phyloP scores from a whole-genome alignment of 768 basidiomycete genomes.

The Xerocomellus dryophilus region DNA sequence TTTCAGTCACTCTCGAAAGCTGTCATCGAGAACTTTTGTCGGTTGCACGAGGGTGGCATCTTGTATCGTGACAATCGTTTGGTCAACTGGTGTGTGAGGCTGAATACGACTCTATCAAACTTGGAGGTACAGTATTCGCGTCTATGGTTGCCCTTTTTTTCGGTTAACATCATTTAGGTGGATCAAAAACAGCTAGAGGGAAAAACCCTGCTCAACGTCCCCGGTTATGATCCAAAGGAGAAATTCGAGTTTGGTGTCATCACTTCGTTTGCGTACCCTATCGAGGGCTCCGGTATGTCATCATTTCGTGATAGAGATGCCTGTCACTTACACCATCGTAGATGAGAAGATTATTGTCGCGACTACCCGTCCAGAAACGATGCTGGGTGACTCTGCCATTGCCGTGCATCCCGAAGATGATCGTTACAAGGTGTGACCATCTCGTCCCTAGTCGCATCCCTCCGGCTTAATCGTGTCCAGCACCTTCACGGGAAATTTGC shows the following conservation, averaged over 20 bases:
- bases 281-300: slow-evolving; percentile 74
- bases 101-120: slow-evolving; percentile 98
- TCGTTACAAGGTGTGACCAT: slow-evolving; percentile 65
- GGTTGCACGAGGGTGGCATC: slow-evolving; percentile 85
- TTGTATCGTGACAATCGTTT: slow-evolving; percentile 94
- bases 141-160: not conserved
- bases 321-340: slow-evolving; percentile 21
- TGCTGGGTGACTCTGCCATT: slow-evolving; percentile 96
- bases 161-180: slow-evolving; percentile 50
- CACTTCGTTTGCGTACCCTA: slow-evolving; percentile 91
- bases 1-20: slow-evolving; percentile 72
- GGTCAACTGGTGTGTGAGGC: slow-evolving; percentile 95
- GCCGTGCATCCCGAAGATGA: slow-evolving; percentile 93
- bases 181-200: slow-evolving; percentile 89
- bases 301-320: not conserved
- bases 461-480: slow-evolving; percentile 30
- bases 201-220: slow-evolving; percentile 81
- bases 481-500: slow-evolving; percentile 95
- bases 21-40: slow-evolving; percentile 89
- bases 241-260: slow-evolving; percentile 96
- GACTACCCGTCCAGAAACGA: slow-evolving; percentile 97
- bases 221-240: slow-evolving; percentile 84
- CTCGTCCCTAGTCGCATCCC: not conserved
- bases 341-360: slow-evolving; percentile 92
- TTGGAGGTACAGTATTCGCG: slow-evolving; percentile 65